Percentiles rank a stretch among this genome's conserved stretches.
Conservation (phyloP, 352 stramenopile genomes). For the Globisporangium lucens region DNA sequence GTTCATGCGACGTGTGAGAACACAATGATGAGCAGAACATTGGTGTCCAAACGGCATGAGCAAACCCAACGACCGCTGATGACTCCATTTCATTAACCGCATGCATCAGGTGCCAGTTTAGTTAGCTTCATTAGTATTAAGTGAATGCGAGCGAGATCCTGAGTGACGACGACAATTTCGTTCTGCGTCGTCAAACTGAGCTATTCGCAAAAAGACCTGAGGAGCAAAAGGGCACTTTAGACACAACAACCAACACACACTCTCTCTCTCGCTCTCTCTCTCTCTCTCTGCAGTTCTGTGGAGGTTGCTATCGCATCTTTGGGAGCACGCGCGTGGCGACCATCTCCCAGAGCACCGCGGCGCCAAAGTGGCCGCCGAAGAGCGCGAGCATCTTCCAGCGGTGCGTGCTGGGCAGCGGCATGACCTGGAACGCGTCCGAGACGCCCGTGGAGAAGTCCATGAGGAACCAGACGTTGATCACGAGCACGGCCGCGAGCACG, state of each 20-base stretch:
- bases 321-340: constrained; percentile 24
- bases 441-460: constrained; percentile 37
- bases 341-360: constrained; percentile 26
- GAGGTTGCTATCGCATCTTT: constrained; percentile 14
- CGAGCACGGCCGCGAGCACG: constrained; percentile 25
- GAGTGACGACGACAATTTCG: neutral
- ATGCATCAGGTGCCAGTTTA: neutral
- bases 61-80: neutral
- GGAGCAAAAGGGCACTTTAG: neutral
- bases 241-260: neutral
- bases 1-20: neutral
- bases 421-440: constrained; percentile 40
- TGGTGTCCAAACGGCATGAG: neutral
- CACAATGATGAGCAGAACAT: neutral
- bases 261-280: too few relatives aligned
- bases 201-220: neutral
- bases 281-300: neutral
- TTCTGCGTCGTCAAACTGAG: constrained; percentile 1
- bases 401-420: constrained; percentile 36
- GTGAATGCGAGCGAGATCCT: neutral
- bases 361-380: constrained; percentile 34
- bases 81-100: neutral
- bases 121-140: neutral
- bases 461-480: constrained; percentile 51
- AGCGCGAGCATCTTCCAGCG: constrained; percentile 41